Evolutionary conservation across 2,329 filamentous ascomycete genomes (phyloP), one percentile per base, ranked within the genome.

Genomic region (Botrytis pseudocinerea): DNA sequence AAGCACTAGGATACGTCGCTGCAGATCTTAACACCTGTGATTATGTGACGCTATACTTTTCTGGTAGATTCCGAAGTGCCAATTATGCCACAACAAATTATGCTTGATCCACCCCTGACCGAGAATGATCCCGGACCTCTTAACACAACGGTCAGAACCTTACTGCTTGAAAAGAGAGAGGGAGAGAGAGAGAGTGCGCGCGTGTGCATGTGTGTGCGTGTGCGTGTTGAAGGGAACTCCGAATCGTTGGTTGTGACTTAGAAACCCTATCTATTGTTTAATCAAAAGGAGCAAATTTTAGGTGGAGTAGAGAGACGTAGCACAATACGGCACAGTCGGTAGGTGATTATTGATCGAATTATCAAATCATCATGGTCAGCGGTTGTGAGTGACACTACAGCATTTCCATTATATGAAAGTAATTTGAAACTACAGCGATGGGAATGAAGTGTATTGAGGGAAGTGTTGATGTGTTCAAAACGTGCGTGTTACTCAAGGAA

Each of bases 1-100:
- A 42, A 57, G 48, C 48, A 68, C 48, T 68, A 68, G 65, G 65
- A 68, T 68, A 68, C 65, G 65, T 68, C n/a, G 65, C 65, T 51
- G 65, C 65, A 68, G 65, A 68, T 68, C 65, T 68, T 68, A 38
- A 42, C 48, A 42, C 48, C 9, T 68, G 48, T 68, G 35, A 68
- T n/a, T 57, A 38, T 54, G 32, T 68, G 64, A 68, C 65, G 65
- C 65, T 68, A 57, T 68, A 22, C 65, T 57, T 32, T 25, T 68
- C 46, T 42, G 14, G 48, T 57, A 54, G 32, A 68, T 57, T 68
- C 46, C 65, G 48, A 57, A 57, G 40, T 68, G 65, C 35, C 65
- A 68, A 68, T 68, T 68, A 57, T 68, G 65, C 65, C 65, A 68
- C 65, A 54, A 14, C 51, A 57, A 28, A 57, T 57, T 68, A 68